Evolutionary conservation across 352 stramenopile species (phyloP).

Genomic region (Phytopythium montanum): DNA sequence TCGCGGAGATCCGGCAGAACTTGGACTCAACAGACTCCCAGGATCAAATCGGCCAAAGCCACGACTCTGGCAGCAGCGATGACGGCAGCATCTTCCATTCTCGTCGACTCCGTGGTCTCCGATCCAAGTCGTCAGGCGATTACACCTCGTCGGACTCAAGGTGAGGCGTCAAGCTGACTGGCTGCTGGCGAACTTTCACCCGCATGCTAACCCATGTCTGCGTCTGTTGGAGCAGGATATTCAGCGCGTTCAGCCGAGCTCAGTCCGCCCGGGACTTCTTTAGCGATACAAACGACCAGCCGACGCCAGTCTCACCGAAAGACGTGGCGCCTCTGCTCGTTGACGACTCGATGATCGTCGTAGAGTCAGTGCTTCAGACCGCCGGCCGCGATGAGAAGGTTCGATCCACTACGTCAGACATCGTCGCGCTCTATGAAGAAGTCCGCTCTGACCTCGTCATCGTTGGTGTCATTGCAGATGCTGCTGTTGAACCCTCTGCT

Average conservation of each 20-base stretch:
- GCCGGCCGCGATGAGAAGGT: slow-evolving; percentile 73
- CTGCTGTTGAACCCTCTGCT: slow-evolving; percentile 55
- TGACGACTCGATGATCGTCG: slow-evolving; percentile 69
- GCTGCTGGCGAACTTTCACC: not conserved
- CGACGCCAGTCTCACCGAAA: slow-evolving; percentile 19
- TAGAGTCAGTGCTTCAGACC: slow-evolving; percentile 76
- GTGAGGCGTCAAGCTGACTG: slow-evolving; percentile 4
- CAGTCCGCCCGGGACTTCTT: slow-evolving; percentile 45
- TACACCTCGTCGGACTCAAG: slow-evolving; percentile 7
- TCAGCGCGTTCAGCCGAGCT: slow-evolving; percentile 32
- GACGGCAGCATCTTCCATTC: not conserved
- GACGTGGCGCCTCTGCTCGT: slow-evolving; percentile 52
- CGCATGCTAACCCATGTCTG: not conserved
- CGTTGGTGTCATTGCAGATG: slow-evolving; percentile 28
- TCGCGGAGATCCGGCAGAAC: slow-evolving; percentile 55
- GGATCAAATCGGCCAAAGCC: not conserved
- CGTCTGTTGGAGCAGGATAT: slow-evolving; percentile 10
- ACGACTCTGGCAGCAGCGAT: not conserved
- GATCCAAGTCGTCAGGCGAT: slow-evolving; percentile 19
- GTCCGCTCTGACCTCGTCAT: not conserved
- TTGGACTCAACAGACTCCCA: slow-evolving; percentile 16
- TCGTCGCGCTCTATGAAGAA: not conserved
- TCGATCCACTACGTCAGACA: not conserved
- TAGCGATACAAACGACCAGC: slow-evolving; percentile 28
- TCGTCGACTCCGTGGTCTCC: slow-evolving; percentile 19